Evolutionary conservation across 164 flowering plant species (phyloP), one percentile per base, ranked within the genome.

Genomic region (Paratinospora sagittata): DNA sequence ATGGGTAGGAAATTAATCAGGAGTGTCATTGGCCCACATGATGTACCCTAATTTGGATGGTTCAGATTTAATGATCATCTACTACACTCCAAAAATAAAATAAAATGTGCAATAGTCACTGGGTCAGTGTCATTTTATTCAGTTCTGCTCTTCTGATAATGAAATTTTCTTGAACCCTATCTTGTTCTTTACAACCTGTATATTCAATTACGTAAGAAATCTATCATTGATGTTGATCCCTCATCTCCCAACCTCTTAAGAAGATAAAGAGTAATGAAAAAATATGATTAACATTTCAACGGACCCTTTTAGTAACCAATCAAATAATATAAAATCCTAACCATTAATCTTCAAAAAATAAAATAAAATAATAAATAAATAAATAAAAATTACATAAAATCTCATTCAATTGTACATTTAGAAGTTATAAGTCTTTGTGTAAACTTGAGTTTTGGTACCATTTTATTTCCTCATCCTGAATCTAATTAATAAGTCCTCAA

Each of bases 141-240:
- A 52, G 21, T 52, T 19, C 5, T 16, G 58, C 27, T 8, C 63
- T 60, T 27, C 63, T 60, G 23, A 10, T 26, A 27, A 62, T 12
- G 11, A 27, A 30, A 30, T 17, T 52, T 12, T 62, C 65, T 30
- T 27, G 27, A 62, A 27, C 30, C 2, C 9, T 26, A 30, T 62
- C 14, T 62, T 26, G 30, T 26, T 27, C 65, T 26, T 62, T 62
- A 27, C 65, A 62, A 62, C 65, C 27, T 62, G 34, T 62, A 62
- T 14, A 3, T 62, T 27, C 3, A n/a, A 36, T 19, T 19, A 2
- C 58, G 2, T 52, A n/a, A 52, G 58, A 21, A 43, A 69, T 55
- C 19, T 41, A 69, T 30, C 10, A 9, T 14, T 69, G 71, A 57
- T 70, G 72, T 58, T 70, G 49, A 58, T 34, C 52, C 37, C 21